A percentile compares a stretch with the other conserved stretches of the same genome.
Evolutionary conservation across 1,284 basidiomycete genomes (phyloP).

Genomic region (Leccinum subrobustum): DNA sequence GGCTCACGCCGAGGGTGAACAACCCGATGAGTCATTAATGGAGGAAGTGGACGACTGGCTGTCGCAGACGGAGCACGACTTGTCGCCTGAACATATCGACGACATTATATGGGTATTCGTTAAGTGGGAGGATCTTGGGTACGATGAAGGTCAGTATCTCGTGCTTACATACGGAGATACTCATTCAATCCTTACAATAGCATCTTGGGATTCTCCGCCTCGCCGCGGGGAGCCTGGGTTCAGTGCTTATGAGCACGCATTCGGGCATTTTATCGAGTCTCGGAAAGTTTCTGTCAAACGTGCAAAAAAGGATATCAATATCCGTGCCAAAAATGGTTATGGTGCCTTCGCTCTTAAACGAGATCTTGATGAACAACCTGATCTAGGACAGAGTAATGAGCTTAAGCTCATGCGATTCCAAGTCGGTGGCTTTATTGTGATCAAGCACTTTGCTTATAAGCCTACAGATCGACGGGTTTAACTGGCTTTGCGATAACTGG

Average conservation of each 20-base stretch:
- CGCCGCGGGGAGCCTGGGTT: constrained; percentile 55
- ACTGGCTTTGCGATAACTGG: constrained; percentile 92
- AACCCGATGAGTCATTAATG: constrained; percentile 48
- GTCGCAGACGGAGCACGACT: constrained; percentile 38
- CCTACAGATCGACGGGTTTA: constrained; percentile 82
- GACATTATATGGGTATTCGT: constrained; percentile 76
- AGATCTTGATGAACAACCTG: constrained; percentile 46
- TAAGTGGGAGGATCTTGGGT: constrained; percentile 90
- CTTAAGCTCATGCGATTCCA: constrained; percentile 86
- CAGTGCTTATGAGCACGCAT: constrained; percentile 63
- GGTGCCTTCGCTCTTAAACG: constrained; percentile 45
- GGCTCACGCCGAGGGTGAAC: constrained; percentile 55
- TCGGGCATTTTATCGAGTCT: constrained; percentile 63
- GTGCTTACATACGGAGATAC: neutral
- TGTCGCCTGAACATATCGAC: constrained; percentile 55
- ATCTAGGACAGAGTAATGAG: constrained; percentile 60
- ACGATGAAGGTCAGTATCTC: constrained; percentile 73
- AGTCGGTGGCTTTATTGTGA: constrained; percentile 36
- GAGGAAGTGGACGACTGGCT: constrained; percentile 66
- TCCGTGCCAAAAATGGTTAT: constrained; percentile 49
- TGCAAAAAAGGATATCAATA: constrained; percentile 37
- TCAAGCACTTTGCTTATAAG: constrained; percentile 8
- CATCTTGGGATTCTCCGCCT: constrained; percentile 91
- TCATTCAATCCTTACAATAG: constrained; percentile 38
- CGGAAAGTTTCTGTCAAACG: constrained; percentile 61